These are phyloP conservation scores for Nicotiana knightiana DNA, from an alignment of 257 asterid genomes.

Conservation along the genomic window DNA sequence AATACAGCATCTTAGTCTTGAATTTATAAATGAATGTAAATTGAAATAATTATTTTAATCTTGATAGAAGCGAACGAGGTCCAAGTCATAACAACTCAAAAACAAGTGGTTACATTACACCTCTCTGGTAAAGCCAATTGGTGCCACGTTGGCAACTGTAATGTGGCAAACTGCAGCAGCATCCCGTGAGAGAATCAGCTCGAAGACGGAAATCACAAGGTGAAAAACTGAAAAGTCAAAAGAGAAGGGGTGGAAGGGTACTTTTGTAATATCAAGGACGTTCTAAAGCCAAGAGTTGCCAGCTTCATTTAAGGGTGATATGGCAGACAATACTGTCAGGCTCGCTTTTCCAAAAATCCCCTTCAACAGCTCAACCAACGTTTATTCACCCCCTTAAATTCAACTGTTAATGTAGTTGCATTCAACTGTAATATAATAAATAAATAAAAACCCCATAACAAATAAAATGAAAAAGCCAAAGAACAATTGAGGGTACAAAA, in stretches of 20 bases:
- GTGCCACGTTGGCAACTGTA: neutral
- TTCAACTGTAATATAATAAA: too few relatives aligned
- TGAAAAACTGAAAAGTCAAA: neutral
- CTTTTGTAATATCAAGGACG: neutral
- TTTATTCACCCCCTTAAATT: neutral
- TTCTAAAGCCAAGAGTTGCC: neutral
- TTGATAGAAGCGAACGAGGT: too few relatives aligned
- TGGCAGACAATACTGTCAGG: constrained; percentile 1
- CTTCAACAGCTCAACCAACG: neutral
- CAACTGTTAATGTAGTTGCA: too few relatives aligned
- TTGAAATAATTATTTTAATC: too few relatives aligned
- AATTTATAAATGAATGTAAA: too few relatives aligned
- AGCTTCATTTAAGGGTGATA: constrained; percentile 10
- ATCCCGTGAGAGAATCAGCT: neutral
- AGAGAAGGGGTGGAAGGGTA: neutral
- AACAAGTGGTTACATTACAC: neutral
- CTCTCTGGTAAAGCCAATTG: neutral
- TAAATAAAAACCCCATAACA: too few relatives aligned
- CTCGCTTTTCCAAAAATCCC: neutral
- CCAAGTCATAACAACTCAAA: too few relatives aligned
- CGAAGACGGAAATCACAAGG: neutral
- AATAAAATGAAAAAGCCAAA: too few relatives aligned
- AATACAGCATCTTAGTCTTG: too few relatives aligned
- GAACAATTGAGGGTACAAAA: too few relatives aligned
- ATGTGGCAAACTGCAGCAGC: neutral